Evolutionary conservation across 2,329 filamentous ascomycete genomes (phyloP).

Genomic region (Apiospora malaysiana): DNA sequence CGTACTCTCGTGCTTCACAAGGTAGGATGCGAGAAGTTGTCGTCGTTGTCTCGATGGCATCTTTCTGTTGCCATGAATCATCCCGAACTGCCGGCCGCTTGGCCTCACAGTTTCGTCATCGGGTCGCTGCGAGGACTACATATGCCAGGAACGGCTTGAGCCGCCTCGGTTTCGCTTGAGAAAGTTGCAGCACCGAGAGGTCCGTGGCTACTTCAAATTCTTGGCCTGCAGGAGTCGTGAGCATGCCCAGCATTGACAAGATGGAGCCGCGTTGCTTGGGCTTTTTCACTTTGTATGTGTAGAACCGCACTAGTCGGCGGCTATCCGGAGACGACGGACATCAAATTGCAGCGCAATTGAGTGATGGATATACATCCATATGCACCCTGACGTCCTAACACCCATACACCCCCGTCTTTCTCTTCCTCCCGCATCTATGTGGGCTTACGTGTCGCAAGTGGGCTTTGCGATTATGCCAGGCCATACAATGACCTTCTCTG

Average conservation of each 20-base stretch:
- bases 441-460: neutral
- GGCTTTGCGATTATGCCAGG: neutral
- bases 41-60: neutral
- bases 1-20: neutral
- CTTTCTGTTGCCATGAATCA: neutral
- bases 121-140: neutral
- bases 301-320: neutral
- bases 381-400: neutral
- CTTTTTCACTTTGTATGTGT: neutral
- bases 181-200: neutral
- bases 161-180: neutral
- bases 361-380: neutral
- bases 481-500: neutral
- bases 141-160: neutral
- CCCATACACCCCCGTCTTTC: too few species aligned
- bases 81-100: neutral
- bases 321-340: neutral
- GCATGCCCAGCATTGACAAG: constrained; percentile 1
- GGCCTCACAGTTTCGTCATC: neutral
- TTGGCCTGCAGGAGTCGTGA: constrained; percentile 5
- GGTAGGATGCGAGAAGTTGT: neutral
- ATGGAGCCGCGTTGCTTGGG: constrained; percentile 7
- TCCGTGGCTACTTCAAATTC: neutral
- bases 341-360: too few species aligned
- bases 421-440: neutral